Conservation (phyloP, 2,329 filamentous ascomycete species). For the Mollisia scopiformis region DNA sequence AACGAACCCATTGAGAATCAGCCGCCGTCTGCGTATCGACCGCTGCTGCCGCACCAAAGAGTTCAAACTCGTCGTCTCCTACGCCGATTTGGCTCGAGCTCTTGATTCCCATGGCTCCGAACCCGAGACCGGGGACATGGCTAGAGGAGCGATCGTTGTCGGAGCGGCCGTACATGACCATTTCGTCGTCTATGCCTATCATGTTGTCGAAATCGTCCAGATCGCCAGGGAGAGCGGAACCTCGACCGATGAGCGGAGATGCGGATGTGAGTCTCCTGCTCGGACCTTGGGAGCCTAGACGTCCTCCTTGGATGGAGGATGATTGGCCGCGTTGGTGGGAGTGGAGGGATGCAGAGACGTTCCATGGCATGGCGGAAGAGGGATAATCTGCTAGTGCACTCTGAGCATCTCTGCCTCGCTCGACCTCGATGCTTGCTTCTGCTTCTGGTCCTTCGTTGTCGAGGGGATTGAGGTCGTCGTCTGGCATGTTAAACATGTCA, state of each 20-base stretch:
- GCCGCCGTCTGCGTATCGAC: slow-evolving; percentile 53
- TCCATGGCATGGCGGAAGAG: slow-evolving; percentile 71
- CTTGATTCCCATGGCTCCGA: background rate
- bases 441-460: slow-evolving; percentile 36
- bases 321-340: slow-evolving; percentile 48
- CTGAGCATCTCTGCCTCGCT: slow-evolving; percentile 71
- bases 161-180: slow-evolving; percentile 30
- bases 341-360: slow-evolving; percentile 57
- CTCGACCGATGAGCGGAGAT: slow-evolving; percentile 61
- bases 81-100: slow-evolving; percentile 5
- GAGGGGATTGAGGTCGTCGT: background rate
- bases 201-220: slow-evolving; percentile 26
- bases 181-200: slow-evolving; percentile 19
- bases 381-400: slow-evolving; percentile 69
- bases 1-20: slow-evolving; percentile 50
- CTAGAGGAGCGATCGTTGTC: slow-evolving; percentile 13
- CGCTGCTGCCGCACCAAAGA: slow-evolving; percentile 40
- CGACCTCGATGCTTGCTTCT: slow-evolving; percentile 46
- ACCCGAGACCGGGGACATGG: background rate
- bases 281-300: slow-evolving; percentile 14
- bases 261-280: slow-evolving; percentile 56
- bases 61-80: slow-evolving; percentile 44
- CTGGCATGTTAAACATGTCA: background rate
- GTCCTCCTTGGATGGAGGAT: slow-evolving; percentile 28
- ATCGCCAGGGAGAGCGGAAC: slow-evolving; percentile 30